Evolutionary conservation across 371 early-diverging fungal species (phyloP).

Genomic region (Choanephora cucurbitarum): DNA sequence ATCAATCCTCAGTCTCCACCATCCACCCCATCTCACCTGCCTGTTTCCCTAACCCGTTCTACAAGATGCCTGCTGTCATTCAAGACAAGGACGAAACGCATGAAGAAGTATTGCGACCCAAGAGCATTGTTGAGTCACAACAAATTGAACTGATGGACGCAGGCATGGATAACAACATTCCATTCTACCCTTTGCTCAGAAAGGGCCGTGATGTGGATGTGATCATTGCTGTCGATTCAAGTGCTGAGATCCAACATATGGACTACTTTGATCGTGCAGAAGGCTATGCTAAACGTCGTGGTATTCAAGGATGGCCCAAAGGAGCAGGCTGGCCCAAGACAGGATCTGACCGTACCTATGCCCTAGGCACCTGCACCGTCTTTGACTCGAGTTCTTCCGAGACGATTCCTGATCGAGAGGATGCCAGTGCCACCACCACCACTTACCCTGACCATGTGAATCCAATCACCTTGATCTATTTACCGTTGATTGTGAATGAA

Average conservation of each 20-base stretch:
- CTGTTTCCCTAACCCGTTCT: slow-evolving; percentile 60
- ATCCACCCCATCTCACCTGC: slow-evolving; percentile 61
- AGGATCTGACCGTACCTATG: slow-evolving; percentile 7
- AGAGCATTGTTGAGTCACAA: slow-evolving; percentile 26
- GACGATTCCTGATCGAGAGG: slow-evolving; percentile 17
- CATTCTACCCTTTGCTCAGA: slow-evolving; percentile 69
- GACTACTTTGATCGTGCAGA: slow-evolving; percentile 71
- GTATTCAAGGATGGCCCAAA: slow-evolving; percentile 55
- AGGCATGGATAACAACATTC: slow-evolving; percentile 78
- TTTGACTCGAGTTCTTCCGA: slow-evolving; percentile 36
- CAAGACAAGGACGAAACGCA: slow-evolving; percentile 8
- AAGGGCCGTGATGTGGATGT: slow-evolving; percentile 69
- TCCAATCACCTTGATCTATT: slow-evolving; percentile 60
- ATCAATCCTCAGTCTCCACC: slow-evolving; percentile 44
- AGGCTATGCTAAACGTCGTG: slow-evolving; percentile 53
- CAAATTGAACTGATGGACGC: slow-evolving; percentile 70
- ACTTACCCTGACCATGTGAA: slow-evolving; percentile 26
- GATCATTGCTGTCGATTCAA: slow-evolving; percentile 69
- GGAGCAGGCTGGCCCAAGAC: slow-evolving; percentile 46
- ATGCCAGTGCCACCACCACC: slow-evolving; percentile 8
- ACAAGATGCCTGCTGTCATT: slow-evolving; percentile 19
- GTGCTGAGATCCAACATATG: slow-evolving; percentile 68
- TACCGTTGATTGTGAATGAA: slow-evolving; percentile 61
- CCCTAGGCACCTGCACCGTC: slow-evolving; percentile 43
- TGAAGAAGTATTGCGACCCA: slow-evolving; percentile 22